Conservation (phyloP, 106 monocot genomes). For the Gastrodia elata region DNA sequence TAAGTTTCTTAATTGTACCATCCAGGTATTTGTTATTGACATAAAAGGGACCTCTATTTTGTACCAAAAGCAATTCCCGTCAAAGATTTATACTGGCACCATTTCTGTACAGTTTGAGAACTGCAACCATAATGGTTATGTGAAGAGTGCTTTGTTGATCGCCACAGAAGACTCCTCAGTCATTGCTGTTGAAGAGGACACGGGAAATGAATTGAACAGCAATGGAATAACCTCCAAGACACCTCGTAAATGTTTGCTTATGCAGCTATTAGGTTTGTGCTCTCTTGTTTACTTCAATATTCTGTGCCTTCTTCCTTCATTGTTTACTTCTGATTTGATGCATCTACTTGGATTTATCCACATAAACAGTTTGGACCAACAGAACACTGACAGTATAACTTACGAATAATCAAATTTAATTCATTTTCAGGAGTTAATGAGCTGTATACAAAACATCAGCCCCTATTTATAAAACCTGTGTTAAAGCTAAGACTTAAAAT, state of each 20-base stretch:
- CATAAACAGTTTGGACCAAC: neutral
- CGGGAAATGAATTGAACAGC: constrained; percentile 35
- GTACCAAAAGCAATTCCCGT: constrained; percentile 62
- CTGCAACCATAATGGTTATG: constrained; percentile 29
- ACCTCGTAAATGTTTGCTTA: constrained; percentile 55
- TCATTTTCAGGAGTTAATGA: neutral
- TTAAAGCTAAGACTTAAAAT: neutral
- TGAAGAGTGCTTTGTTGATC: constrained; percentile 45
- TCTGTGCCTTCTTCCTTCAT: neutral
- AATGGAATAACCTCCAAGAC: constrained; percentile 41
- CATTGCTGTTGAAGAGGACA: constrained; percentile 54
- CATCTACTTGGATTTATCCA: too few species aligned
- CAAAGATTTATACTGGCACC: constrained; percentile 36
- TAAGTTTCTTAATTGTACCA: constrained; percentile 13
- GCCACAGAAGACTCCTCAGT: constrained; percentile 66
- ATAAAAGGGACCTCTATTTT: constrained; percentile 39
- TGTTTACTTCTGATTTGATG: neutral
- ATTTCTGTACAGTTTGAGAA: constrained; percentile 55
- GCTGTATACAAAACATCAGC: neutral
- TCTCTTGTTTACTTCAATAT: neutral
- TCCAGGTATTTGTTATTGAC: constrained; percentile 52
- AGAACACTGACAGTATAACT: neutral
- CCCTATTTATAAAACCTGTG: neutral
- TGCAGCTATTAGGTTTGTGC: constrained; percentile 46
- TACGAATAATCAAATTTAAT: neutral